These are phyloP conservation scores for Mycosphaerella sp. DNA, from an alignment of 2,329 filamentous ascomycete genomes.

Conservation along the genomic window DNA sequence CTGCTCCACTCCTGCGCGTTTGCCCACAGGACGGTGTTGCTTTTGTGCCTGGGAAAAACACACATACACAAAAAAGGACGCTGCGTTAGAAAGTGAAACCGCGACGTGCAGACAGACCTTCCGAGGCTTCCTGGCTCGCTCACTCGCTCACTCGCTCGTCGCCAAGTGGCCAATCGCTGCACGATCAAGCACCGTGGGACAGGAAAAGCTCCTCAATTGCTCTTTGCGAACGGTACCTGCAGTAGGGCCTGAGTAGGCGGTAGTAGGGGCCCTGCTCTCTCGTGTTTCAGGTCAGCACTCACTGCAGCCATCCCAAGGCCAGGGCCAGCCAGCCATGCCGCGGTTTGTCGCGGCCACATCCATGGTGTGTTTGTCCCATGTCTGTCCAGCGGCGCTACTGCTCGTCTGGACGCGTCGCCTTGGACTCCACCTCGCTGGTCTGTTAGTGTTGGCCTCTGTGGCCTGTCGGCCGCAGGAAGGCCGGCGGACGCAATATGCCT, in stretches of 20 bases:
- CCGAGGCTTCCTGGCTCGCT: not conserved
- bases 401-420: constrained; percentile 16
- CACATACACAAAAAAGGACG: not conserved
- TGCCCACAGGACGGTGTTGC: not conserved
- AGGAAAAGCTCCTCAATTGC: not conserved
- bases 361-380: not conserved
- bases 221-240: not conserved
- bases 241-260: not conserved
- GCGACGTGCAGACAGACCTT: not conserved
- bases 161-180: not conserved
- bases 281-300: constrained; percentile 18
- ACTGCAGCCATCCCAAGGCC: not conserved
- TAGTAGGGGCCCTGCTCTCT: not conserved
- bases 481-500: too few relatives aligned
- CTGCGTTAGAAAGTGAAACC: constrained; percentile 20
- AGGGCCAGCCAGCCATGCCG: not conserved
- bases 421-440: constrained; percentile 14
- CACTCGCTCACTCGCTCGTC: not conserved
- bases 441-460: constrained; percentile 8
- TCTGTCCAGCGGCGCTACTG: not conserved
- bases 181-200: constrained; percentile 5
- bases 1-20: not conserved
- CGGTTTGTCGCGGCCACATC: not conserved
- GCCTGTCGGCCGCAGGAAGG: not conserved
- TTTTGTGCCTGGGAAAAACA: not conserved